Conservation (phyloP, 345 rosid genomes). For the Populus tremula region DNA sequence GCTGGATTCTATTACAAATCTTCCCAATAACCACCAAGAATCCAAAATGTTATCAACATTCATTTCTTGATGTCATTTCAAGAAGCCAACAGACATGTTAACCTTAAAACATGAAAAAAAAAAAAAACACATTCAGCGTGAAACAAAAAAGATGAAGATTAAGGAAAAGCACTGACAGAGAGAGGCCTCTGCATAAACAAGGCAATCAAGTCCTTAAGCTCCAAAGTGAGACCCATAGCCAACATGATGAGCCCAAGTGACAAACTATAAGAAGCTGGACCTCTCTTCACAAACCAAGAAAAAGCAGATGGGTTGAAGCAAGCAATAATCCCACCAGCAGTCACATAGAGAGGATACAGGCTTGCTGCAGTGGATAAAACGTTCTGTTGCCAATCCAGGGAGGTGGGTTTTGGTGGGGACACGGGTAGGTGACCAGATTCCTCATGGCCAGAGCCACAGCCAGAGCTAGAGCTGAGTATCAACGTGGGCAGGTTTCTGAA, state of each 20-base stretch:
- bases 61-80: not conserved
- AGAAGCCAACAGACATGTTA: not conserved
- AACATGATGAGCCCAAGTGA: conserved; percentile 59
- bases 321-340: conserved; percentile 49
- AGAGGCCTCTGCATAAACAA: conserved; percentile 53
- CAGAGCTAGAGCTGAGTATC: conserved; percentile 11
- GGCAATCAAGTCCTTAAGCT: conserved; percentile 51
- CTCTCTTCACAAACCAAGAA: conserved; percentile 50
- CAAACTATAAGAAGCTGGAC: conserved; percentile 52
- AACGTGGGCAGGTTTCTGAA: not conserved
- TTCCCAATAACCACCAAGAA: not conserved
- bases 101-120: too few species aligned
- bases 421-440: conserved; percentile 16
- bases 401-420: conserved; percentile 29
- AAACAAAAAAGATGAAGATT: not conserved
- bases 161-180: conserved; percentile 39
- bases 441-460: conserved; percentile 21
- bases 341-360: conserved; percentile 64
- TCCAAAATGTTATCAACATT: not conserved
- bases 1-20: not conserved
- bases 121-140: not conserved
- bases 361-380: conserved; percentile 52
- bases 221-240: conserved; percentile 68
- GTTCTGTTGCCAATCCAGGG: conserved; percentile 29
- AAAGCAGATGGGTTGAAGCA: conserved; percentile 61